Percentiles rank a stretch among this genome's conserved stretches.
phyloP scores from a whole-genome alignment of 768 basidiomycete genomes.

The Steccherinum ochraceum region DNA sequence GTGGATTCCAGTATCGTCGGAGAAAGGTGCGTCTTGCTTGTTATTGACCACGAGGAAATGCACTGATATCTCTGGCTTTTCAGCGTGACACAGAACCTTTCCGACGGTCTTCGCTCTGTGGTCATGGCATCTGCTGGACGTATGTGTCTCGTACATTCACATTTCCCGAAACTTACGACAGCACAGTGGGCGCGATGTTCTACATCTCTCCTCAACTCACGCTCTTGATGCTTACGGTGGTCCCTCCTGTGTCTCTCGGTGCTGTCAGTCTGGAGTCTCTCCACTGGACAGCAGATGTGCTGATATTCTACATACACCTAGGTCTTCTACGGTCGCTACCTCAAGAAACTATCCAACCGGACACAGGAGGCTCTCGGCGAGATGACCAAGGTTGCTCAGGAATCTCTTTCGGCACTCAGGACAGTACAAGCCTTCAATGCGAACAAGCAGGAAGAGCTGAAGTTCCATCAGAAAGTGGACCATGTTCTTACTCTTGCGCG shows the following conservation, averaged over 20 bases:
- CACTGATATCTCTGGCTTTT: constrained; percentile 5
- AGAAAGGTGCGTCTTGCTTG: constrained; percentile 53
- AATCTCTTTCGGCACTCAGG: constrained; percentile 79
- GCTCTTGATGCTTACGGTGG: constrained; percentile 85
- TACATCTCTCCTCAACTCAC: constrained; percentile 88
- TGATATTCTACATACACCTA: constrained; percentile 27
- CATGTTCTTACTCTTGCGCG: constrained; percentile 68
- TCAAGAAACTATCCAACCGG: constrained; percentile 83
- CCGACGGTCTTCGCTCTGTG: constrained; percentile 74
- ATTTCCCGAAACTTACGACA: background rate
- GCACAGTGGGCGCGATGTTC: constrained; percentile 87
- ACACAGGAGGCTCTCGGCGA: constrained; percentile 96
- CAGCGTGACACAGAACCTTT: constrained; percentile 74
- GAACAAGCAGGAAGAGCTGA: constrained; percentile 62
- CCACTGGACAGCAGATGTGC: constrained; percentile 14
- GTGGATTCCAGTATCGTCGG: constrained; percentile 92
- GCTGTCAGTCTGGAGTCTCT: constrained; percentile 47
- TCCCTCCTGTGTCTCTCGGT: constrained; percentile 82
- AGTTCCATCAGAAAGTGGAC: constrained; percentile 64
- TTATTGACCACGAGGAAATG: background rate
- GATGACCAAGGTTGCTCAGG: constrained; percentile 91
- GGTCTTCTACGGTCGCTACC: constrained; percentile 94
- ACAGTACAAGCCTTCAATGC: constrained; percentile 94
- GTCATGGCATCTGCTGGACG: constrained; percentile 94
- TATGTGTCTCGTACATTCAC: constrained; percentile 32